phyloP scores from a whole-genome alignment of 768 basidiomycete genomes.

The Psilocybe tampanensis region DNA sequence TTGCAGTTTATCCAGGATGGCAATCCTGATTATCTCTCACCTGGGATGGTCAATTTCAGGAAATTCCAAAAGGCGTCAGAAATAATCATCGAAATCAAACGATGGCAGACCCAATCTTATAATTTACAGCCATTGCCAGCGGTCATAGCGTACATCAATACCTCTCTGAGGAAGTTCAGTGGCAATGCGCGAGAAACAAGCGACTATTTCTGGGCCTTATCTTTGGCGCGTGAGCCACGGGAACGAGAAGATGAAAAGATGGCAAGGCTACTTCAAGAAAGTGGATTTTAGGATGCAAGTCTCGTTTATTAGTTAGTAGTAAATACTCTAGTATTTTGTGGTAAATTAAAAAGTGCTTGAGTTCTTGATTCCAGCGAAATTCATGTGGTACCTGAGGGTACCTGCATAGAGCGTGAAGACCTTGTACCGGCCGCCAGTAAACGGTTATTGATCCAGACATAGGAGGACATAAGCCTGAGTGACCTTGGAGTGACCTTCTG shows the following conservation, averaged over 20 bases:
- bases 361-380: too few species aligned
- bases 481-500: too few species aligned
- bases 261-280: conserved; percentile 86
- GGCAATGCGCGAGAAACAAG: conserved; percentile 63
- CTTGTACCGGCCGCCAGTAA: too few species aligned
- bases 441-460: too few species aligned
- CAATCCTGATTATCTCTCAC: conserved; percentile 80
- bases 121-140: conserved; percentile 74
- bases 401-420: too few species aligned
- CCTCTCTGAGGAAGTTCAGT: conserved; percentile 70
- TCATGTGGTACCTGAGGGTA: too few species aligned
- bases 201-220: conserved; percentile 83
- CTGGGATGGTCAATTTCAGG: conserved; percentile 88
- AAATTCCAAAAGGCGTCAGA: conserved; percentile 97
- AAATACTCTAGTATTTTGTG: too few species aligned
- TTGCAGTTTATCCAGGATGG: conserved; percentile 99
- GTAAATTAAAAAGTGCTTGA: too few species aligned
- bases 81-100: conserved; percentile 94
- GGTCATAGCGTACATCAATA: conserved; percentile 77
- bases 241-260: conserved; percentile 98
- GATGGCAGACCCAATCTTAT: conserved; percentile 91
- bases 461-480: too few species aligned
- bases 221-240: conserved; percentile 89
- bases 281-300: conserved; percentile 59
- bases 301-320: too few species aligned